Conservation (phyloP, 306 rosid genomes). For the Quercus aquifolioides region DNA sequence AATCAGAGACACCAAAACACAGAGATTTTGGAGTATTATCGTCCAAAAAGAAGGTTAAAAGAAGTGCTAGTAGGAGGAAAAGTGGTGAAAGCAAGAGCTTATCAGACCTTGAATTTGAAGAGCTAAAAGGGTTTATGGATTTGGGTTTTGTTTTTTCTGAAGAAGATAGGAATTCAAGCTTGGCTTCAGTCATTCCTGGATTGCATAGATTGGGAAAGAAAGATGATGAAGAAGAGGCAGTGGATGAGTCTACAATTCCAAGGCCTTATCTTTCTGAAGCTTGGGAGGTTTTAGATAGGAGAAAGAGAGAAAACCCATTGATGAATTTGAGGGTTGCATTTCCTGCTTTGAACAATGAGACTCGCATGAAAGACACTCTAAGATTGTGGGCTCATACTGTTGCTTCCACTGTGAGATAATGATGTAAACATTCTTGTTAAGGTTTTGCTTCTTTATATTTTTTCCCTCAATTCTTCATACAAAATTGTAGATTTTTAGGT, state of each 20-base stretch:
- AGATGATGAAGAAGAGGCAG: slow-evolving; percentile 23
- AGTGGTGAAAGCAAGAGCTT: slow-evolving; percentile 63
- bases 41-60: slow-evolving; percentile 23
- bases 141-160: slow-evolving; percentile 85
- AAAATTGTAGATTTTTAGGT: too few relatives aligned
- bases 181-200: slow-evolving; percentile 82
- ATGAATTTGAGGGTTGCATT: slow-evolving; percentile 53
- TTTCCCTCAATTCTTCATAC: too few relatives aligned
- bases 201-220: slow-evolving; percentile 67
- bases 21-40: slow-evolving; percentile 8
- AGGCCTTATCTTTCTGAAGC: slow-evolving; percentile 94
- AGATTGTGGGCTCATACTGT: slow-evolving; percentile 81
- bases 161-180: slow-evolving; percentile 66
- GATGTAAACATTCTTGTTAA: too few relatives aligned
- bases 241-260: slow-evolving; percentile 29
- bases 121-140: slow-evolving; percentile 88
- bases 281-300: slow-evolving; percentile 54
- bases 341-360: slow-evolving; percentile 50
- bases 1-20: slow-evolving; percentile 4
- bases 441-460: too few relatives aligned
- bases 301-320: slow-evolving; percentile 44
- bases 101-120: slow-evolving; percentile 80
- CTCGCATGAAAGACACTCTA: slow-evolving; percentile 67
- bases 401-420: slow-evolving; percentile 71
- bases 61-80: slow-evolving; percentile 12